Base-by-base conservation (phyloP, 2,329 filamentous ascomycete species). In the Acephala macrosclerotiorum region DNA sequence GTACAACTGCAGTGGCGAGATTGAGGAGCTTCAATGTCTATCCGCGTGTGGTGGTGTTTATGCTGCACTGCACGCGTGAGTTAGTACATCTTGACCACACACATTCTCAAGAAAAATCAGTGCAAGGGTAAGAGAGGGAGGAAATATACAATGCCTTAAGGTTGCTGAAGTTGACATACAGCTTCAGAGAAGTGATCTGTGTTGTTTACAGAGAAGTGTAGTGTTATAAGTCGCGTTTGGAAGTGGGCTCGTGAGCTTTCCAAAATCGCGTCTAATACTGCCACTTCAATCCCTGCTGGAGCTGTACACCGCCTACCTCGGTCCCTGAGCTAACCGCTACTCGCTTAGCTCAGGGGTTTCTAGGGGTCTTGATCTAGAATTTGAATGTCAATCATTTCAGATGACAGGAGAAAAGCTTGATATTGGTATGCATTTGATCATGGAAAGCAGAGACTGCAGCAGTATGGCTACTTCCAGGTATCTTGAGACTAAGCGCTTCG, bases 191-290 rank as follows among this genome's bases (percentile, higher is more conserved):
- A 11, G 25, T 11, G 33, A 33, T 12, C 29, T 9, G 49, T 53
- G 49, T 33, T 53, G 49, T 53, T 49, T 49, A 49, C 18, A 18
- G 22, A 12, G 18, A 22, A 49, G n/a, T 49, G 45, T 49, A 5
- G 18, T 49, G 49, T 53, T 53, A 25, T 29, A 53, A 29, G 49
- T 53, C 49, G 49, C 49, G 49, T 53, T 53, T 26, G 49, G 26
- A 42, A 20, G 49, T 29, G 22, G 49, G 49, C 49, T 53, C 25
- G 49, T 53, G 49, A 53, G 26, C 49, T 53, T 51, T 22, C 26
- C 18, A 14, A 53, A 53, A 53, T 53, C 49, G 49, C 49, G 49
- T 53, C 49, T 33, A 16, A 18, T 49, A 49, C 49, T 53, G 26
- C 49, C 49, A 53, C 26, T 33, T 25, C 25, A 53, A 53, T 25